Conservation (phyloP, 2,329 filamentous ascomycete genomes). For the Colletotrichum plurivorum region DNA sequence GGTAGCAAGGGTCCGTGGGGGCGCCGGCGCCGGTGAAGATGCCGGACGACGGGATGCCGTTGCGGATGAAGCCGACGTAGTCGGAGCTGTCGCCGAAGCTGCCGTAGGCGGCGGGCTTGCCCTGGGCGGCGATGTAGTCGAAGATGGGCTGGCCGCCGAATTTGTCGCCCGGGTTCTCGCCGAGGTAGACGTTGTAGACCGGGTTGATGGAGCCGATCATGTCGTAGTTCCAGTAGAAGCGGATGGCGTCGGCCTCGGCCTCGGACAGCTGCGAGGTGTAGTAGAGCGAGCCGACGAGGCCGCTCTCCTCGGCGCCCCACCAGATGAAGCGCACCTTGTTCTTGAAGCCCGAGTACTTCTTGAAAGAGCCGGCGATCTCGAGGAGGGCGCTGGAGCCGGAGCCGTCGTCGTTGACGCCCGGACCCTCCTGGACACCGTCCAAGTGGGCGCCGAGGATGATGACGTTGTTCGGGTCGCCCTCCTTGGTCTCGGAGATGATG, state of each 20-base stretch:
- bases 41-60: constrained; percentile 57
- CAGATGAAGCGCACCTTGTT: constrained; percentile 61
- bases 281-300: constrained; percentile 60
- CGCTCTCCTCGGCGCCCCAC: constrained; percentile 61
- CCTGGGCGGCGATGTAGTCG: constrained; percentile 53
- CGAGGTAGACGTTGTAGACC: constrained; percentile 56
- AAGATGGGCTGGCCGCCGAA: constrained; percentile 52
- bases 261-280: constrained; percentile 54
- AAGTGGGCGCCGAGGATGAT: constrained; percentile 59
- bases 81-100: constrained; percentile 56
- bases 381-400: constrained; percentile 55
- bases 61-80: constrained; percentile 57
- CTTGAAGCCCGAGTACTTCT: constrained; percentile 54
- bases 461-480: constrained; percentile 58
- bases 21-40: constrained; percentile 57
- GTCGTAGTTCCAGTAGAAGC: constrained; percentile 79
- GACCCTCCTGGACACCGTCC: constrained; percentile 56
- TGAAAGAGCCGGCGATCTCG: constrained; percentile 54
- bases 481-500: constrained; percentile 59
- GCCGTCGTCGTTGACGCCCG: constrained; percentile 59
- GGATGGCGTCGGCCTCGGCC: constrained; percentile 66
- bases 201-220: constrained; percentile 72
- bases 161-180: constrained; percentile 53
- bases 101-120: constrained; percentile 49
- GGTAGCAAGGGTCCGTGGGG: constrained; percentile 54